These are phyloP conservation scores for Aspergillus cejpii DNA, from an alignment of 2,329 filamentous ascomycete species.

Conservation along the genomic window DNA sequence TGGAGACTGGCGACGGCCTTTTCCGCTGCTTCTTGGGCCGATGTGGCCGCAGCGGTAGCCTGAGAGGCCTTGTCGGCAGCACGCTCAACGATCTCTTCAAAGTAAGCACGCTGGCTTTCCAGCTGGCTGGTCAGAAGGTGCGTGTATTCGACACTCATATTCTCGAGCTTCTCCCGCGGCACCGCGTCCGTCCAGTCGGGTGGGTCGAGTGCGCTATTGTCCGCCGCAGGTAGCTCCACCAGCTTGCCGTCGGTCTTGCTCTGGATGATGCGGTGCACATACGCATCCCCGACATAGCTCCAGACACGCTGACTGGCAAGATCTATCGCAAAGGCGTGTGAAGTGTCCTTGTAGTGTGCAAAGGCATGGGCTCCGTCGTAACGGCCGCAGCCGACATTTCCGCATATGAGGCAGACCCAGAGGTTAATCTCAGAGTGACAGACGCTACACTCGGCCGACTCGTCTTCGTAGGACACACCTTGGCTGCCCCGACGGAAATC, in stretches of 20 bases:
- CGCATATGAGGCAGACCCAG: conserved; percentile 94
- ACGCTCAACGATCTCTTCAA: conserved; percentile 84
- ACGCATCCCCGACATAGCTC: conserved; percentile 94
- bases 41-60: conserved; percentile 51
- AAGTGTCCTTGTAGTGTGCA: conserved; percentile 82
- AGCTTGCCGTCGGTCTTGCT: conserved; percentile 89
- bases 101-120: conserved; percentile 87
- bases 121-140: conserved; percentile 88
- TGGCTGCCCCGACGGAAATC: conserved; percentile 43
- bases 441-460: conserved; percentile 58
- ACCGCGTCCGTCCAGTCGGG: conserved; percentile 43
- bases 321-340: conserved; percentile 88
- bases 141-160: conserved; percentile 88
- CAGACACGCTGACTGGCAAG: conserved; percentile 91
- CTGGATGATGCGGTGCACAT: conserved; percentile 91
- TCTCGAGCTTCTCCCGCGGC: conserved; percentile 58
- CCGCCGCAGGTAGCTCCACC: conserved; percentile 70
- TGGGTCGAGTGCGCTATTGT: conserved; percentile 38
- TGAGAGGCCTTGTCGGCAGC: conserved; percentile 81
- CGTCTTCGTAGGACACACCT: conserved; percentile 52
- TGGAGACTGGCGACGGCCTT: conserved; percentile 50
- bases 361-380: conserved; percentile 94
- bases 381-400: conserved; percentile 83
- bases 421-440: conserved; percentile 77
- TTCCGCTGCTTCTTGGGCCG: conserved; percentile 58